Conservation (phyloP, 83 land plant species). For the Thuja plicata region DNA sequence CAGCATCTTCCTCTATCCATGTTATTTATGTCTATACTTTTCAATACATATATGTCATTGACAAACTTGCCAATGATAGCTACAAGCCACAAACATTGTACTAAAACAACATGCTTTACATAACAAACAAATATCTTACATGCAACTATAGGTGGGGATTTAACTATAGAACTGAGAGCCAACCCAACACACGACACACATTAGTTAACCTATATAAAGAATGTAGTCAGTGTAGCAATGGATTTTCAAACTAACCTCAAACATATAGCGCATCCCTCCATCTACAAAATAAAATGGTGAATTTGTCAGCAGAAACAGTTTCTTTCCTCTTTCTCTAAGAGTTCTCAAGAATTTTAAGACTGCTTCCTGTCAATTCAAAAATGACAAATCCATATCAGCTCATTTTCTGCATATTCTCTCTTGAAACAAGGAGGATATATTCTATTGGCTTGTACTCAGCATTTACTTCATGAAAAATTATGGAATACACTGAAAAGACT, state of each 20-base stretch:
- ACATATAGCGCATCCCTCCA: slow-evolving; percentile 89
- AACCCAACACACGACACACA: slow-evolving; percentile 60
- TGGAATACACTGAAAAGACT: background rate
- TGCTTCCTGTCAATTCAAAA: slow-evolving; percentile 43
- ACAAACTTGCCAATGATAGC: background rate
- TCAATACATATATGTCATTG: background rate
- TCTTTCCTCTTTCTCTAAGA: slow-evolving; percentile 89
- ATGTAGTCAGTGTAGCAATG: background rate
- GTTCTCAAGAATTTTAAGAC: slow-evolving; percentile 53
- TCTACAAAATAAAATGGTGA: slow-evolving; percentile 97
- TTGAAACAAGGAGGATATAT: background rate
- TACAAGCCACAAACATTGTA: background rate
- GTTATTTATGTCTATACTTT: background rate
- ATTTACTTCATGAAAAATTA: slow-evolving; percentile 7
- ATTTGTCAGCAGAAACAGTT: slow-evolving; percentile 85
- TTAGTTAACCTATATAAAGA: slow-evolving; percentile 90
- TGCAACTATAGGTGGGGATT: background rate
- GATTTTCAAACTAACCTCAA: slow-evolving; percentile 52
- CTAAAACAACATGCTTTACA: background rate
- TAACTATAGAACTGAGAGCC: background rate
- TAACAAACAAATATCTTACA: background rate
- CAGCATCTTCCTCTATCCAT: background rate
- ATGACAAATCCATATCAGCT: background rate
- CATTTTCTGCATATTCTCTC: background rate
- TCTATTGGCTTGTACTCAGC: background rate